Evolutionary conservation across 148 eudicot species (phyloP).

Genomic region (Tetragonia tetragonoides): DNA sequence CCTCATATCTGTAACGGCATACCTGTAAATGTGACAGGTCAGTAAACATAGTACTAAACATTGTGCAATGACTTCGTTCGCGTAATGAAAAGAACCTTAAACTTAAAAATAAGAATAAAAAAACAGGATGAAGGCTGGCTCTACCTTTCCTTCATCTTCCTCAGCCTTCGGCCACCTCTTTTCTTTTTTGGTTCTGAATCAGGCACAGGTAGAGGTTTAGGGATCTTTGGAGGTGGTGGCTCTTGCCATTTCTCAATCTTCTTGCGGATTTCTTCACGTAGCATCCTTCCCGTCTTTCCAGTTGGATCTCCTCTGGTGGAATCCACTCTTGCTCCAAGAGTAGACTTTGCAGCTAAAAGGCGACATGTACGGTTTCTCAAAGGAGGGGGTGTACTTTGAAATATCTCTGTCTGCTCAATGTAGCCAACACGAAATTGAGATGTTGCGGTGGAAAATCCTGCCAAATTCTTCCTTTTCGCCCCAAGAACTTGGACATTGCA

Average conservation of each 20-base stretch:
- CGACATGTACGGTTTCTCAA: slow-evolving; percentile 87
- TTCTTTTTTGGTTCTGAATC: slow-evolving; percentile 97
- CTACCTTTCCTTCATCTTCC: slow-evolving; percentile 97
- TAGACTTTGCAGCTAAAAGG: slow-evolving; percentile 80
- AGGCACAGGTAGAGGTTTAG: slow-evolving; percentile 98
- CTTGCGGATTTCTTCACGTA: slow-evolving; percentile 77
- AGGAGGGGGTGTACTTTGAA: slow-evolving; percentile 86
- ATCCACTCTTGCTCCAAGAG: slow-evolving; percentile 92
- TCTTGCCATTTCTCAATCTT: slow-evolving; percentile 99
- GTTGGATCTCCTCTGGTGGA: slow-evolving; percentile 83
- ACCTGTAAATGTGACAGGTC: slow-evolving; percentile 39
- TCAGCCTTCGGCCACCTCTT: slow-evolving; percentile 91
- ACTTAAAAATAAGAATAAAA: background rate
- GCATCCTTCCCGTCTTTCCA: slow-evolving; percentile 69
- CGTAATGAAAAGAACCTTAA: background rate
- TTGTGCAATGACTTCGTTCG: background rate
- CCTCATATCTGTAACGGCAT: slow-evolving; percentile 93
- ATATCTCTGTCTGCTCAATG: slow-evolving; percentile 83
- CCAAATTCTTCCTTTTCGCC: slow-evolving; percentile 81
- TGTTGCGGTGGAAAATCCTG: slow-evolving; percentile 91
- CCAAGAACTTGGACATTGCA: slow-evolving; percentile 96
- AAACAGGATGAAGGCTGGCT: background rate
- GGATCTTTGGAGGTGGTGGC: slow-evolving; percentile 98
- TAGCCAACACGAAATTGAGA: slow-evolving; percentile 92
- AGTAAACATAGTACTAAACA: background rate